A percentile compares a stretch with the other conserved stretches of the same genome.
phyloP scores from a whole-genome alignment of 306 rosid species.

The Cucumis melo region DNA sequence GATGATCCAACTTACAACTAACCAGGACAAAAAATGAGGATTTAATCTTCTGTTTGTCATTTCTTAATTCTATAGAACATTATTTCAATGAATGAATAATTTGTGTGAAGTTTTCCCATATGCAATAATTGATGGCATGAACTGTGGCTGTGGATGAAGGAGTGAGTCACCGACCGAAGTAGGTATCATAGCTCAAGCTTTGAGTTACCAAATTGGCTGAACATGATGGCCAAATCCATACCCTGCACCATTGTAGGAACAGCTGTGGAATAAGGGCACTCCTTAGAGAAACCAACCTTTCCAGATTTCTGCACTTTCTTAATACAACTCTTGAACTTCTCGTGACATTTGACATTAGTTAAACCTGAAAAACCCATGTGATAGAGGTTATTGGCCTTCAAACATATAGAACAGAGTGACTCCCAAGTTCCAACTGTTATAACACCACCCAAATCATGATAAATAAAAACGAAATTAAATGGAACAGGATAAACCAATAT shows the following conservation, averaged over 20 bases:
- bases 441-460: background rate
- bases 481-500: background rate
- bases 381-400: background rate
- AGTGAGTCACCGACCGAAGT: constrained; percentile 35
- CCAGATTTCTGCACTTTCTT: constrained; percentile 45
- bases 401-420: background rate
- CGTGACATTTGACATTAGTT: constrained; percentile 50
- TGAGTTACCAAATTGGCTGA: constrained; percentile 39
- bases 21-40: constrained; percentile 1
- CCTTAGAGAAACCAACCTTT: constrained; percentile 51
- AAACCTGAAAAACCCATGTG: constrained; percentile 29
- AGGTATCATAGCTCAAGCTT: constrained; percentile 32
- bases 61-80: background rate
- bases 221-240: constrained; percentile 74
- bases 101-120: background rate
- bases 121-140: background rate
- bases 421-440: background rate
- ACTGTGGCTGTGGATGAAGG: background rate
- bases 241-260: constrained; percentile 65
- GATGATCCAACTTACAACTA: background rate
- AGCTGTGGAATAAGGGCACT: constrained; percentile 40
- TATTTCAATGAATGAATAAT: background rate
- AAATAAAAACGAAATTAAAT: background rate
- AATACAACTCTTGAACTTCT: constrained; percentile 50
- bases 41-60: background rate